A percentile compares a stretch with the other conserved stretches of the same genome.
Evolutionary conservation across 768 basidiomycete genomes (phyloP).

Genomic region (Phylloporus arenicola): DNA sequence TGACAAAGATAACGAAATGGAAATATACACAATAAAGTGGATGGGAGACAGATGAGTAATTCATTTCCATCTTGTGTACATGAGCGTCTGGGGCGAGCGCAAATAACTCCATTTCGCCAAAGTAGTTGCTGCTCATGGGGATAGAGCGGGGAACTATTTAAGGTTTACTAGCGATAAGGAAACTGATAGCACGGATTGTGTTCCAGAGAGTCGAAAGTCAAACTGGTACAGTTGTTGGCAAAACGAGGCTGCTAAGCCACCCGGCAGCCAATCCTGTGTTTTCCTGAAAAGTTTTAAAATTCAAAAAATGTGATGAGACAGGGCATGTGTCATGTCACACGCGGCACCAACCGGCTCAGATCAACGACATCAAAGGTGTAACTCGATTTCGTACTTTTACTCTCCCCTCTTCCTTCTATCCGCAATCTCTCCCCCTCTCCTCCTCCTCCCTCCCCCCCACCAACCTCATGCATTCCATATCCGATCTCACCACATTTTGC

Average conservation of each 20-base stretch:
- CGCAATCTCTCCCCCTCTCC: slow-evolving; percentile 10
- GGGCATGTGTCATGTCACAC: slow-evolving; percentile 15
- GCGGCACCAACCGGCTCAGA: slow-evolving; percentile 29
- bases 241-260: not conserved
- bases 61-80: slow-evolving; percentile 20
- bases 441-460: not conserved
- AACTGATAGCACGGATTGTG: slow-evolving; percentile 14
- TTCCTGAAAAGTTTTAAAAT: not conserved
- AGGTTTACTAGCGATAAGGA: slow-evolving; percentile 23
- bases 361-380: slow-evolving; percentile 9
- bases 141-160: slow-evolving; percentile 24
- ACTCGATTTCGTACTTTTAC: slow-evolving; percentile 19
- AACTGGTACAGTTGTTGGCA: not conserved
- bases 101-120: slow-evolving; percentile 25
- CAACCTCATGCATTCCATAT: slow-evolving; percentile 66
- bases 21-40: slow-evolving; percentile 8
- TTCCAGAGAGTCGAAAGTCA: not conserved
- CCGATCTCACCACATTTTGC: slow-evolving; percentile 84
- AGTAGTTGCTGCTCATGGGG: slow-evolving; percentile 7
- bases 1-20: not conserved
- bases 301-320: not conserved
- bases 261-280: too few species aligned
- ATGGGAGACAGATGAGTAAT: slow-evolving; percentile 21
- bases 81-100: slow-evolving; percentile 16
- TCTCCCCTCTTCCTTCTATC: slow-evolving; percentile 8